Percentiles rank a stretch among this genome's conserved stretches.
phyloP scores from a whole-genome alignment of 225 moss, liverwort and hornwort genomes.

The Rhytidiadelphus loreus region DNA sequence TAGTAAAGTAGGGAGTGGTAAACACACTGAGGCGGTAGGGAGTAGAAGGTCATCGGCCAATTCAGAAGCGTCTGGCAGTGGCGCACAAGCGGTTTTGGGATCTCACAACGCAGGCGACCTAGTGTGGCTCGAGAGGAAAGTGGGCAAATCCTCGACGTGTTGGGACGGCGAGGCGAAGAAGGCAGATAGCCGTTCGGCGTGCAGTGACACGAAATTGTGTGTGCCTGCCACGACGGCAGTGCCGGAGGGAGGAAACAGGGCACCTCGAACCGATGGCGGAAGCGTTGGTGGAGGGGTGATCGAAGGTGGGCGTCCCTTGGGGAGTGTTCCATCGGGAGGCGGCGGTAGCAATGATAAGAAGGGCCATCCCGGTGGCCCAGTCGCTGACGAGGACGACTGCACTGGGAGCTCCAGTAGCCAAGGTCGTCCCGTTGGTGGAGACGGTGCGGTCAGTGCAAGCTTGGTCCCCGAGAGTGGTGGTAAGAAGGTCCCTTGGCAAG shows the following conservation, averaged over 20 bases:
- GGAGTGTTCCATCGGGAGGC: constrained; percentile 4
- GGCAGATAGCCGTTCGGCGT: constrained; percentile 40
- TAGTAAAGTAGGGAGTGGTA: constrained; percentile 43
- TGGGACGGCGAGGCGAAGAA: constrained; percentile 38
- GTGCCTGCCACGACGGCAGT: constrained; percentile 4
- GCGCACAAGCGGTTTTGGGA: constrained; percentile 29
- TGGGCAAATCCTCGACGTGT: not conserved
- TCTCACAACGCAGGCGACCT: constrained; percentile 29
- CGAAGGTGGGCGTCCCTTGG: not conserved
- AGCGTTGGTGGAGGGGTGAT: constrained; percentile 10
- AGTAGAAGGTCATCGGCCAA: constrained; percentile 32
- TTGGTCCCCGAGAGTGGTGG: constrained; percentile 12
- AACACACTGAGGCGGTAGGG: constrained; percentile 37
- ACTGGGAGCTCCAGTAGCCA: not conserved
- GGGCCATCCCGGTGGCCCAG: constrained; percentile 20
- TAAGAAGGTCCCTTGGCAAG: constrained; percentile 57
- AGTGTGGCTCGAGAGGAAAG: constrained; percentile 46
- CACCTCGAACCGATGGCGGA: not conserved
- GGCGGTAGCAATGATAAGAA: constrained; percentile 11
- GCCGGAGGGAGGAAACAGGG: constrained; percentile 19
- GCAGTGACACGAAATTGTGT: constrained; percentile 29
- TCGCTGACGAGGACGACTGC: constrained; percentile 7
- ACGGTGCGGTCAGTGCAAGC: not conserved
- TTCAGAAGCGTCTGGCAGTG: constrained; percentile 31
- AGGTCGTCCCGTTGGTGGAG: constrained; percentile 17